These are phyloP conservation scores for Castanea sativa DNA, from an alignment of 306 rosid species.

Conservation along the genomic window DNA sequence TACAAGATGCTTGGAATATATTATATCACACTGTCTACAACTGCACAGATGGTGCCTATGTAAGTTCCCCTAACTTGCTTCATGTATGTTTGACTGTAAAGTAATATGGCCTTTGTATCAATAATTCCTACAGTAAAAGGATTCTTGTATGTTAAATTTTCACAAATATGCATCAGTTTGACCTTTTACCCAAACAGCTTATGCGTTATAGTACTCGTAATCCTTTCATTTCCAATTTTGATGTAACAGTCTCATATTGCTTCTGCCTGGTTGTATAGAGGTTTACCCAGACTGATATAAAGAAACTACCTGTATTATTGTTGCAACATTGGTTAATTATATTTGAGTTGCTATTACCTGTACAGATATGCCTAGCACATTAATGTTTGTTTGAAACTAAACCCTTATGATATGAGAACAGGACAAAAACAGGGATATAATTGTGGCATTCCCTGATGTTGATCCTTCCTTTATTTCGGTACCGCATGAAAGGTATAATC, in stretches of 20 bases:
- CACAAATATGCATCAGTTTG: background rate
- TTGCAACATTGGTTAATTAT: conserved; percentile 2
- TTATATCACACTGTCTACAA: conserved; percentile 76
- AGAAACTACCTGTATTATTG: background rate
- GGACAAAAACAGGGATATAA: conserved; percentile 90
- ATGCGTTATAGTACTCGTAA: background rate
- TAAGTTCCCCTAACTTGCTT: conserved; percentile 37
- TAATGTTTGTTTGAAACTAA: conserved; percentile 12
- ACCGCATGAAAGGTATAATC: conserved; percentile 18
- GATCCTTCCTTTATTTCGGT: conserved; percentile 63
- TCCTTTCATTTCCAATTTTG: background rate
- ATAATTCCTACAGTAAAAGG: background rate
- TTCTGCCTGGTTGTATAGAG: background rate
- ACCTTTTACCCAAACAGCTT: background rate
- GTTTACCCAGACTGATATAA: background rate
- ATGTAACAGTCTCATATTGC: background rate
- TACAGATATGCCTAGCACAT: conserved; percentile 14
- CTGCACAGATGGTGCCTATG: conserved; percentile 89
- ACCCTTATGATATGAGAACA: conserved; percentile 36
- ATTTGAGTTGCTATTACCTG: conserved; percentile 3
- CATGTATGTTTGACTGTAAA: background rate
- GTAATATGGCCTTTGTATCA: background rate
- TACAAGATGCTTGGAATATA: conserved; percentile 77
- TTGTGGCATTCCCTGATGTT: conserved; percentile 86
- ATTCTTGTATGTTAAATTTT: background rate